phyloP scores from a whole-genome alignment of 148 eudicot genomes.

The Agrostemma githago region DNA sequence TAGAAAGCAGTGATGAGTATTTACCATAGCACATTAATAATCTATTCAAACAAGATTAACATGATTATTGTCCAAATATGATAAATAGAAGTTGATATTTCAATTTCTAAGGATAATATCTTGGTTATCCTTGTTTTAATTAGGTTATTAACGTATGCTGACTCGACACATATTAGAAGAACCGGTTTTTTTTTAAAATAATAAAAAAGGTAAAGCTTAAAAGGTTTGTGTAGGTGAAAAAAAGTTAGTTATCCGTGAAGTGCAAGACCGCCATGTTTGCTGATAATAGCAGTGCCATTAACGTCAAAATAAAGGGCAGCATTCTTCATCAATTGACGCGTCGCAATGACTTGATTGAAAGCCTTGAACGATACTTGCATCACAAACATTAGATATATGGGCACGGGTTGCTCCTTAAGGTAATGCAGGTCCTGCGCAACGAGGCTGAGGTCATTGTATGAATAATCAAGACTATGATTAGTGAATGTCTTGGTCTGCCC shows the following conservation, averaged over 20 bases:
- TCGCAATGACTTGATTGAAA: background rate
- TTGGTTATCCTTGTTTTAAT: too few relatives aligned
- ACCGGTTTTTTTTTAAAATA: too few relatives aligned
- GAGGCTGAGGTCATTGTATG: fast-evolving
- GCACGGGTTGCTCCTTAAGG: background rate
- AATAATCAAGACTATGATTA: background rate
- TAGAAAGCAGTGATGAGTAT: too few relatives aligned
- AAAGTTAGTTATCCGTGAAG: background rate
- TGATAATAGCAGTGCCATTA: background rate
- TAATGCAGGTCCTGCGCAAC: background rate
- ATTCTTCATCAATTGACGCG: background rate
- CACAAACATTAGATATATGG: background rate
- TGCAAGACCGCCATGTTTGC: background rate
- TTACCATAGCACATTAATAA: too few relatives aligned
- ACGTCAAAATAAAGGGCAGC: background rate
- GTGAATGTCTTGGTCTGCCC: background rate
- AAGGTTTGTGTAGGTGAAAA: too few relatives aligned
- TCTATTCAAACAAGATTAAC: too few relatives aligned
- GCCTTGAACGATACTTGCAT: background rate
- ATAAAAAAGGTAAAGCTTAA: too few relatives aligned
- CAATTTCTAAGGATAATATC: too few relatives aligned
- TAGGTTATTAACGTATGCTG: too few relatives aligned
- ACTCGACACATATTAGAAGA: too few relatives aligned
- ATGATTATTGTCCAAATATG: too few relatives aligned
- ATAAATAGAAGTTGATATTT: too few relatives aligned